phyloP scores from a whole-genome alignment of 1,284 basidiomycete genomes.

The Psilocybe mexicana region DNA sequence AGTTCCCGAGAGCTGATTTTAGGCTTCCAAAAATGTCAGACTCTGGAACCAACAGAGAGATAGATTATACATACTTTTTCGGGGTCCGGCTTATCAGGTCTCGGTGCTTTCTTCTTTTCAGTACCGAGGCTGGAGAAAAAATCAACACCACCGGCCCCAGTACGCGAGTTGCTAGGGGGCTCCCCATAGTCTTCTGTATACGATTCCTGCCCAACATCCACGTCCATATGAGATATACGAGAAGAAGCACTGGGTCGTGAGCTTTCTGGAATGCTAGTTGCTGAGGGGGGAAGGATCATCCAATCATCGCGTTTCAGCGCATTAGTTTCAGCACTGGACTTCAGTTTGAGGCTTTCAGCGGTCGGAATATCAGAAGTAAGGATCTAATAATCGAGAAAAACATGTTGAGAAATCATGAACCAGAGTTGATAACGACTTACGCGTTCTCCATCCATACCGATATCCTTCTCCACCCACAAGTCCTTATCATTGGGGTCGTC shows the following conservation, averaged over 20 bases:
- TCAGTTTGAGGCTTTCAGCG: constrained; percentile 69
- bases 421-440: constrained; percentile 36
- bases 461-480: constrained; percentile 88
- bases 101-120: constrained; percentile 72
- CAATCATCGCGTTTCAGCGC: constrained; percentile 78
- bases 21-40: constrained; percentile 40
- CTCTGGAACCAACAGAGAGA: background rate
- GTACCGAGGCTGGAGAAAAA: constrained; percentile 87
- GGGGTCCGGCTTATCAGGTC: constrained; percentile 65
- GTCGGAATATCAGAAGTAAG: constrained; percentile 79
- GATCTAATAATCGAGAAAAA: constrained; percentile 39
- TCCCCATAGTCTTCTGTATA: constrained; percentile 77
- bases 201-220: constrained; percentile 45
- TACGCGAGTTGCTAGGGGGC: constrained; percentile 46
- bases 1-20: constrained; percentile 75
- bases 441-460: constrained; percentile 72
- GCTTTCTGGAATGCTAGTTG: constrained; percentile 23
- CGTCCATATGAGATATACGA: constrained; percentile 23
- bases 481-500: constrained; percentile 67
- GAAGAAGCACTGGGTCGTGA: constrained; percentile 13
- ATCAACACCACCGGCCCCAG: constrained; percentile 60
- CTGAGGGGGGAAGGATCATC: constrained; percentile 74
- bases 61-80: constrained; percentile 54
- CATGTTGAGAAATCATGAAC: background rate
- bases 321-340: constrained; percentile 51